Conservation (phyloP, 2,329 filamentous ascomycete genomes). For the Teratosphaeria zuluensis region DNA sequence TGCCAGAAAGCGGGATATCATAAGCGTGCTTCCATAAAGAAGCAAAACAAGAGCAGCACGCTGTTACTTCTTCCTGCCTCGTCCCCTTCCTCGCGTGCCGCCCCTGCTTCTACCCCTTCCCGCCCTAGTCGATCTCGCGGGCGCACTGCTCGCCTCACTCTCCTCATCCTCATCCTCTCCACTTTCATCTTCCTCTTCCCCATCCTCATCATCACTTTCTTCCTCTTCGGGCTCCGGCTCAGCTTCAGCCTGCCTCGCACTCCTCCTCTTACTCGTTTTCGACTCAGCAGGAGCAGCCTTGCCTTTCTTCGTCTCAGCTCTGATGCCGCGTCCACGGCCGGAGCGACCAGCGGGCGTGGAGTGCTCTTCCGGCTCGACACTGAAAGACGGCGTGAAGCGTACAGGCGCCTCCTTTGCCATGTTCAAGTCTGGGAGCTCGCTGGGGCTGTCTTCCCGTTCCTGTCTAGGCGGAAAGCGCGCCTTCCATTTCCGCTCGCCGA, state of each 20-base stretch:
- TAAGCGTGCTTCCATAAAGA: too few relatives aligned
- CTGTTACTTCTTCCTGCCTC: background rate
- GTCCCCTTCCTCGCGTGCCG: background rate
- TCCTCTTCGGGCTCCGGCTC: conserved; percentile 17
- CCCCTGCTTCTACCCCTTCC: background rate
- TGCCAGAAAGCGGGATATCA: too few relatives aligned
- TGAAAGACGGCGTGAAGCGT: conserved; percentile 23
- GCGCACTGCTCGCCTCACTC: conserved; percentile 7
- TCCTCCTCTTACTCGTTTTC: conserved; percentile 11
- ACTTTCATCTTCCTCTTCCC: conserved; percentile 15
- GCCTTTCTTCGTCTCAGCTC: conserved; percentile 3
- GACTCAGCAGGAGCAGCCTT: conserved; percentile 6
- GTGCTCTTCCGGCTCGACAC: conserved; percentile 18
- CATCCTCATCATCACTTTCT: conserved; percentile 15
- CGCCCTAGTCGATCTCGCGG: background rate
- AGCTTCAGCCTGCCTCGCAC: conserved; percentile 18
- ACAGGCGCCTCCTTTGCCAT: conserved; percentile 22
- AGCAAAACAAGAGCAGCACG: background rate
- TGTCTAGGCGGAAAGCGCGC: conserved; percentile 18
- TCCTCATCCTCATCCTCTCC: conserved; percentile 14
- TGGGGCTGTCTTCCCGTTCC: conserved; percentile 10
- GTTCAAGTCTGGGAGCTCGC: conserved; percentile 22
- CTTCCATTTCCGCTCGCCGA: conserved; percentile 35
- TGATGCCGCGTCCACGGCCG: conserved; percentile 4
- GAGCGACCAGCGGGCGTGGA: conserved; percentile 10